Percentiles rank a stretch among this genome's conserved stretches.
Evolutionary conservation across 2,329 filamentous ascomycete species (phyloP).

Genomic region (Simplicillium aogashimaense): DNA sequence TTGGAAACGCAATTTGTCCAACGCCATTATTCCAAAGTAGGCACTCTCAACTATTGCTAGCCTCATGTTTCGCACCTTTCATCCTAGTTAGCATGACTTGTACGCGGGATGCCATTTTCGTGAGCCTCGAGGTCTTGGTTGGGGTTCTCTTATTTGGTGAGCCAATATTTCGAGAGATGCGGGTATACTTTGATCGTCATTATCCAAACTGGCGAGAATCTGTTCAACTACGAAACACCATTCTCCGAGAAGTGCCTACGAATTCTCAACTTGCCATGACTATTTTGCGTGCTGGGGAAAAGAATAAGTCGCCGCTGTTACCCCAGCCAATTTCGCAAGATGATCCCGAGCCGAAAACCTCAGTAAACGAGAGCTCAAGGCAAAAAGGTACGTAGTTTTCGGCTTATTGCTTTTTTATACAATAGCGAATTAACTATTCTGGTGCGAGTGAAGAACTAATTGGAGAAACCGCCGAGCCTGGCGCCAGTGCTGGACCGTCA

Average conservation of each 20-base stretch:
- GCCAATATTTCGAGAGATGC: slow-evolving; percentile 54
- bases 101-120: slow-evolving; percentile 51
- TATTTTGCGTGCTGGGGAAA: slow-evolving; percentile 70
- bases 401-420: too few relatives aligned
- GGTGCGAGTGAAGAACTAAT: too few relatives aligned
- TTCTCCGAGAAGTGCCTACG: slow-evolving; percentile 74
- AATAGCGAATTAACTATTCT: too few relatives aligned
- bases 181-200: slow-evolving; percentile 48
- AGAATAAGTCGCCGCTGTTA: slow-evolving; percentile 68
- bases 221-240: slow-evolving; percentile 63
- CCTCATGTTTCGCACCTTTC: slow-evolving; percentile 9
- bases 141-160: slow-evolving; percentile 75
- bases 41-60: slow-evolving; percentile 42
- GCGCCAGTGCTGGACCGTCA: too few relatives aligned
- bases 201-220: slow-evolving; percentile 67
- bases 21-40: slow-evolving; percentile 50
- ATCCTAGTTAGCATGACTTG: slow-evolving; percentile 15
- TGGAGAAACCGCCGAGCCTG: too few relatives aligned
- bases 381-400: too few relatives aligned
- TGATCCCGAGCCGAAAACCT: slow-evolving; percentile 29
- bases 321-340: slow-evolving; percentile 34
- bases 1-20: slow-evolving; percentile 48
- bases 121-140: slow-evolving; percentile 52
- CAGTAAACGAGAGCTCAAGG: slow-evolving; percentile 18
- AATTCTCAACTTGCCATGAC: slow-evolving; percentile 82